Evolutionary conservation across 805 yeast genomes (phyloP), one percentile per base, ranked within the genome.

Genomic region (Metschnikowia drakensbergensis): DNA sequence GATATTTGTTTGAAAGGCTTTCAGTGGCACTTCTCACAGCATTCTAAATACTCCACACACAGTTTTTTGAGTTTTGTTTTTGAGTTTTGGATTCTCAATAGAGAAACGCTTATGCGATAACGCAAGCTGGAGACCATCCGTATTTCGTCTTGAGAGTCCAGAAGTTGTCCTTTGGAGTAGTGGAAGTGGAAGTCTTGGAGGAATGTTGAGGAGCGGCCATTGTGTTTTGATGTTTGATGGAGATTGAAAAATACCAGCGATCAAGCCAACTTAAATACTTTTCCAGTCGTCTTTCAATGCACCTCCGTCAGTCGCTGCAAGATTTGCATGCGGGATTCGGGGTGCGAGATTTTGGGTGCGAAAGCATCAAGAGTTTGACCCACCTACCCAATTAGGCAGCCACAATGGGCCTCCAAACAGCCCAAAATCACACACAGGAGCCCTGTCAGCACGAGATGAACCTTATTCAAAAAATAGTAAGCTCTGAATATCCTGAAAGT

Each of bases 61-160:
- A 17, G 17, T 17, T 17, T 17, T 17, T 17, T 17, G 17, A 17
- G 2, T 17, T n/a, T 17, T 17, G 17, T 17, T 17, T 17, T 1
- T 17, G 17, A n/a, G 17, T 17, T 17, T 17, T 17, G 17, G 17
- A 17, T 17, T 17, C n/a, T n/a, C 17, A 17, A 17, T 17, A 17
- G 17, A 17, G 17, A 17, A 17, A 17, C 47, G 9, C 7, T 36
- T 45, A 49, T 13, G 49, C 52, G 42, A 49, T 49, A 13, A 45
- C 52, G 29, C 52, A 49, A 7, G 52, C 42, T 9, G 48, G 43
- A 38, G 47, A 49, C 52, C 49, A 49, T n/a, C 47, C 46, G 33
- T 34, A 40, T 5, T 25, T 30, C 46, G 48, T 37, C 33, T 32
- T 27, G 42, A 41, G 41, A 25, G 48, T 48, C 41, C 42, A 39